These are phyloP conservation scores for Fagus crenata DNA, from an alignment of 306 rosid species.

Conservation along the genomic window DNA sequence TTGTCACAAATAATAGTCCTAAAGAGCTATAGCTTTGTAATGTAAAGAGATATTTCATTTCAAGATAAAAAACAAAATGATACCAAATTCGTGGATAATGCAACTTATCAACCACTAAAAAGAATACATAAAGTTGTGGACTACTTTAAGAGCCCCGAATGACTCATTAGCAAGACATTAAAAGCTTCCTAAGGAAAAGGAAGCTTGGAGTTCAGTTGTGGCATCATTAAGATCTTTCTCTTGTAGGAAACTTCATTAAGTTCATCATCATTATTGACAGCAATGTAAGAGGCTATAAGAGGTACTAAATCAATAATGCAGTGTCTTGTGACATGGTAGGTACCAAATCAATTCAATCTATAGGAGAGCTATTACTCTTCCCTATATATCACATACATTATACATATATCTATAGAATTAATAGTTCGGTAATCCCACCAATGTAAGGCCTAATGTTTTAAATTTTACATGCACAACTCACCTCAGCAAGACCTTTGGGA, in stretches of 20 bases:
- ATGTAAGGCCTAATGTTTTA: background rate
- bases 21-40: background rate
- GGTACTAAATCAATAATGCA: background rate
- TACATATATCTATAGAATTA: background rate
- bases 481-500: constrained; percentile 99
- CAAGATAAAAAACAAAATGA: background rate
- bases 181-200: background rate
- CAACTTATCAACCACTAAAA: background rate
- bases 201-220: background rate
- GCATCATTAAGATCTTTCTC: background rate
- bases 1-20: background rate
- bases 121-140: background rate
- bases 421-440: constrained; percentile 2
- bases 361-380: no score
- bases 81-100: background rate
- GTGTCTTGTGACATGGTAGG: no score
- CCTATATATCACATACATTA: background rate
- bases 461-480: constrained; percentile 36
- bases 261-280: background rate
- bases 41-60: background rate
- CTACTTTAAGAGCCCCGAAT: background rate
- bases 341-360: no score
- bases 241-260: background rate
- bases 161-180: background rate
- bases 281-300: background rate